phyloP scores from a whole-genome alignment of 1,139 yeast species.

The Protomyces gravidus region DNA sequence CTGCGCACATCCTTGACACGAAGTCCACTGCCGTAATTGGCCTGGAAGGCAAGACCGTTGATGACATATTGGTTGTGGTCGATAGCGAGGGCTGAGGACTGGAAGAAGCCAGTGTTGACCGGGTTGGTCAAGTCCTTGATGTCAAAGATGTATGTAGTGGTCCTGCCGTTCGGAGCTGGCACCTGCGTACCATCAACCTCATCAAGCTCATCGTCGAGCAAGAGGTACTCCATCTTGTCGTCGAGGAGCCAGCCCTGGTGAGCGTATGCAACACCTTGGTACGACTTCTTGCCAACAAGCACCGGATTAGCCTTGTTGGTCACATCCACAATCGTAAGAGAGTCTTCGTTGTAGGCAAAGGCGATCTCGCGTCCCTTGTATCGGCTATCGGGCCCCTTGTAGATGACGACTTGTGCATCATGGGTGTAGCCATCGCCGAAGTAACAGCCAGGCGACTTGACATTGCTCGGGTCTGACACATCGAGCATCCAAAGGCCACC shows the following conservation, averaged over 20 bases:
- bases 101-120: background rate
- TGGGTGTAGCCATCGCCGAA: background rate
- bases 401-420: background rate
- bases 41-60: background rate
- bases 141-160: background rate
- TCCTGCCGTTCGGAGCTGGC: background rate
- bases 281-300: background rate
- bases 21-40: background rate
- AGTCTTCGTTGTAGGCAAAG: slow-evolving; percentile 1
- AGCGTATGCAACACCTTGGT: background rate
- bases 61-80: background rate
- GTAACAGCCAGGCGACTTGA: background rate
- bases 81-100: background rate
- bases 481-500: slow-evolving; percentile 1
- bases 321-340: background rate
- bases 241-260: background rate
- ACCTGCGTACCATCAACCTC: background rate
- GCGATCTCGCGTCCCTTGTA: background rate
- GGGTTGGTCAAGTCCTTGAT: background rate
- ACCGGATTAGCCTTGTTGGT: background rate
- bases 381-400: background rate
- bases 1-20: background rate
- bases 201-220: slow-evolving; percentile 1
- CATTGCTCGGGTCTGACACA: background rate
- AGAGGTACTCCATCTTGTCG: background rate